Base-by-base conservation (phyloP, 345 rosid genomes). In the Kernera saxatilis region DNA sequence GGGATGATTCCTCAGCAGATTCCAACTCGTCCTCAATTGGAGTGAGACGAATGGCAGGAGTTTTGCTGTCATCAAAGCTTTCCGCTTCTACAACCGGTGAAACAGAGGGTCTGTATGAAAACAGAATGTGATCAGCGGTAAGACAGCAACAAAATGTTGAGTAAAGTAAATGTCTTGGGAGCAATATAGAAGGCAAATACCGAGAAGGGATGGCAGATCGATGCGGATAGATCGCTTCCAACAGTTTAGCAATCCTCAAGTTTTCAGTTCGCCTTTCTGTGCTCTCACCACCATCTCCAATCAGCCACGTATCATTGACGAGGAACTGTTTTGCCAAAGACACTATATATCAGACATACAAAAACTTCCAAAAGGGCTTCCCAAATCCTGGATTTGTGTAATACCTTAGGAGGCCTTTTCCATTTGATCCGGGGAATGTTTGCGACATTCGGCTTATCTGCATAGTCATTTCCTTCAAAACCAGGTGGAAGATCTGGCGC, bases 211-310 rank as follows among this genome's bases (percentile, higher is more conserved):
- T 80, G 8, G 75, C 69, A 12, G 83, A 78, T 55, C 39, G 68
- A 25, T 62, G 77, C 0, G 89, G 91, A 57, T 87, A 88, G 36
- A 83, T 30, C 12, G 84, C 86, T 84, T 84, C 87, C 44, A 81
- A 74, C 56, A 76, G 77, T 44, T 75, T 83, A 6, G 74, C 35
- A 60, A 74, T 87, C 54, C 95, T 78, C 19, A 64, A 63, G 23
- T 75, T 64, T 75, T 91, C 83, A 53, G 69, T 68, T 58, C 18
- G 40, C 5, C 52, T 64, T 64, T 88, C 91, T 9, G 67, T 40
- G 66, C 93, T 88, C 68, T 87, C 89, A 48, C 81, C 87, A 48
- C 87, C 91, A 45, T 77, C 75, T 4, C 74, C 82, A 32, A 88
- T 80, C 0, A 11, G 63, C 90, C 88, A 87, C 60, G 49, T 6